Conservation (phyloP, 2,329 filamentous ascomycete species). For the Colletotrichum incanum region DNA sequence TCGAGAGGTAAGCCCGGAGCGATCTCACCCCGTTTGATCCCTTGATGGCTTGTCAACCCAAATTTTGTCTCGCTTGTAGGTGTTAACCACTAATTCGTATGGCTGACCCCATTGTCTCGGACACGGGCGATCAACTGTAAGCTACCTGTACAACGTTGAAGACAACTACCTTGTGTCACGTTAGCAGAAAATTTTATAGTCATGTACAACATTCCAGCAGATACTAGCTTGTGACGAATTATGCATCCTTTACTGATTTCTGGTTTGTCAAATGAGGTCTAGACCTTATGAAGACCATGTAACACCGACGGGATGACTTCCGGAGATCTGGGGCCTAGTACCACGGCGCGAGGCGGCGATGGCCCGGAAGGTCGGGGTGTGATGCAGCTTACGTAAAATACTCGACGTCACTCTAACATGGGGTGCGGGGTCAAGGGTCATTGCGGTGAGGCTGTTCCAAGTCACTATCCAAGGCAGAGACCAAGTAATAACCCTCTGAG, state of each 20-base stretch:
- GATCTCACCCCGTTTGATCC: not conserved
- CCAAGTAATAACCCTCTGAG: not conserved
- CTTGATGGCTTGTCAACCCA: not conserved
- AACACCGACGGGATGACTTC: no score
- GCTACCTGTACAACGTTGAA: no score
- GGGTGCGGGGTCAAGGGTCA: conserved; percentile 26
- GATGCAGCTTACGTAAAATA: conserved; percentile 33
- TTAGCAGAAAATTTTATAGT: no score
- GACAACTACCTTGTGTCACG: no score
- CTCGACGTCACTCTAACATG: conserved; percentile 16
- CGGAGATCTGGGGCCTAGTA: not conserved
- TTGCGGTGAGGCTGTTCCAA: not conserved
- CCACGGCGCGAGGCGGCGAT: not conserved
- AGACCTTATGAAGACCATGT: not conserved
- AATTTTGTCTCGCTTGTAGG: not conserved
- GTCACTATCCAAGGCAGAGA: no score
- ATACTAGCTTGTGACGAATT: not conserved
- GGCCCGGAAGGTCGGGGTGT: not conserved
- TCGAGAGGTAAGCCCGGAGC: not conserved
- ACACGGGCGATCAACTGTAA: not conserved
- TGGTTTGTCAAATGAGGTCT: not conserved
- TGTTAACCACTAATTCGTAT: not conserved
- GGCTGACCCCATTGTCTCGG: not conserved
- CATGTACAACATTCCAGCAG: not conserved
- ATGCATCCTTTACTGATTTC: not conserved